Conservation (phyloP, 768 basidiomycete species). For the Trichaptum fuscoviolaceum region DNA sequence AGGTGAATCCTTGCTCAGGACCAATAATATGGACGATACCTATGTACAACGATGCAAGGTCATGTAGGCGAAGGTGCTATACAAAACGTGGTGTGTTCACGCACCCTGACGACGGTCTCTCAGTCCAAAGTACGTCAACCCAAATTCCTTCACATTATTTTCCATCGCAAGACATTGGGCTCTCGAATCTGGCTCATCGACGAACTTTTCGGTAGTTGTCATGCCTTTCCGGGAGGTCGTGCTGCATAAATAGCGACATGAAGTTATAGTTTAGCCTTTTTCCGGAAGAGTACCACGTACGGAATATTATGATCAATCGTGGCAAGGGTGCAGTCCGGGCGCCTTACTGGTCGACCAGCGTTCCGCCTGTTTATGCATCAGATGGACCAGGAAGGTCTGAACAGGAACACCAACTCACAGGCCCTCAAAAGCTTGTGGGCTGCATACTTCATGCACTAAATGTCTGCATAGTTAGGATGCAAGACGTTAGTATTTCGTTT, state of each 20-base stretch:
- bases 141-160: conserved; percentile 88
- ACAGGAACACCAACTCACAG: conserved; percentile 40
- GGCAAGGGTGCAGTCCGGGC: conserved; percentile 85
- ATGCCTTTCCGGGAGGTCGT: conserved; percentile 73
- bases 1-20: conserved; percentile 90
- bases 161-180: conserved; percentile 81
- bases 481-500: background rate
- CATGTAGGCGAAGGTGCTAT: background rate
- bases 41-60: conserved; percentile 20
- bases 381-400: conserved; percentile 9
- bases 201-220: conserved; percentile 64
- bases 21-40: conserved; percentile 88
- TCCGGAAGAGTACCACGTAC: conserved; percentile 37
- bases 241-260: conserved; percentile 28
- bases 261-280: background rate
- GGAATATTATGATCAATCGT: conserved; percentile 88
- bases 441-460: conserved; percentile 89
- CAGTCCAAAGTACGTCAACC: conserved; percentile 89
- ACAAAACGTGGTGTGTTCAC: conserved; percentile 4
- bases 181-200: conserved; percentile 79
- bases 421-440: conserved; percentile 88
- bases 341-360: conserved; percentile 69
- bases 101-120: conserved; percentile 81
- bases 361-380: conserved; percentile 43
- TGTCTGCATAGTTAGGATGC: conserved; percentile 29